A percentile compares a stretch with the other conserved stretches of the same genome.
phyloP scores from a whole-genome alignment of 306 rosid genomes.

The Quercus wislizeni region DNA sequence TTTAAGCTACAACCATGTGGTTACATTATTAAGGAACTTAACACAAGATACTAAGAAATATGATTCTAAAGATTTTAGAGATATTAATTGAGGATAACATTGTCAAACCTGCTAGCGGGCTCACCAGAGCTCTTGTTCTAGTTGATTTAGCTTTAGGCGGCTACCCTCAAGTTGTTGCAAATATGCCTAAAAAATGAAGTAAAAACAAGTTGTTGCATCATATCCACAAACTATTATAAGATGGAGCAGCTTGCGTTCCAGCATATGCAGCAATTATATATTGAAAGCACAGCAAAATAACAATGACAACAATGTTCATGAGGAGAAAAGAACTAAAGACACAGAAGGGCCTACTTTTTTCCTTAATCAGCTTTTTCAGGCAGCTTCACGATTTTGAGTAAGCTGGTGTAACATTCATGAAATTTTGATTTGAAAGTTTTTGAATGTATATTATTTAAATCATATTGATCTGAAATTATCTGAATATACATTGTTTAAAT shows the following conservation, averaged over 20 bases:
- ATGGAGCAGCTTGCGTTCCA: neutral
- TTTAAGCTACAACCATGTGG: neutral
- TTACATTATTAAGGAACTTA: neutral
- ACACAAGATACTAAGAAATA: neutral
- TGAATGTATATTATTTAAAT: neutral
- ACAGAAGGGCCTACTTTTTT: conserved; percentile 48
- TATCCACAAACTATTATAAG: neutral
- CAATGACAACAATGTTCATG: neutral
- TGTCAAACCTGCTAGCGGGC: conserved; percentile 82
- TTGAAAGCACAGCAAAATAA: neutral
- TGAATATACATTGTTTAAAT: conserved; percentile 5
- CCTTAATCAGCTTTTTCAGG: conserved; percentile 84
- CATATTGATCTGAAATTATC: conserved; percentile 13
- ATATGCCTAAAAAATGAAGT: conserved; percentile 55
- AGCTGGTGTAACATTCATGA: conserved; percentile 73
- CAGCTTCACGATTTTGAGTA: conserved; percentile 98
- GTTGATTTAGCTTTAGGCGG: conserved; percentile 80
- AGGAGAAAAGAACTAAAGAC: conserved; percentile 4
- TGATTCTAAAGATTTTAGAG: neutral
- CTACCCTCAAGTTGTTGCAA: conserved; percentile 96
- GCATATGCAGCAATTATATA: neutral
- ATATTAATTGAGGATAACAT: neutral
- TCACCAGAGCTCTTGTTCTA: conserved; percentile 90
- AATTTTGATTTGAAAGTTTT: neutral
- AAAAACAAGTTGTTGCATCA: neutral